Conservation (phyloP, 2,329 filamentous ascomycete species). For the Colletotrichum viniferum region DNA sequence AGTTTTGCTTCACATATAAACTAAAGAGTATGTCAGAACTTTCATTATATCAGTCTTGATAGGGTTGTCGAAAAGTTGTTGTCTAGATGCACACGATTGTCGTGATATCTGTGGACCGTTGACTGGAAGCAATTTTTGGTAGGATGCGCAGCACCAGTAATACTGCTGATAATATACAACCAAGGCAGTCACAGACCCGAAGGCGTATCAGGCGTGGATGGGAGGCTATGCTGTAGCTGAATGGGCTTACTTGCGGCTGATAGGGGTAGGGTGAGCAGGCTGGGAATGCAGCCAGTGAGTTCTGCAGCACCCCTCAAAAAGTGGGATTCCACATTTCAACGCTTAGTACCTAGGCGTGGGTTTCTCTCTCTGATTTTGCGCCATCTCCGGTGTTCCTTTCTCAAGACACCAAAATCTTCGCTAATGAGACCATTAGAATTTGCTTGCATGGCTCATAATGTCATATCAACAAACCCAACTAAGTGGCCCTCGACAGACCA, state of each 20-base stretch:
- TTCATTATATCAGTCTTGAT: fast-evolving
- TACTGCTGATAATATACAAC: neutral
- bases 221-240: neutral
- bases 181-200: neutral
- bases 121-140: neutral
- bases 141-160: fast-evolving
- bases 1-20: fast-evolving
- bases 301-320: neutral
- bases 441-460: fast-evolving
- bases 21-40: fast-evolving
- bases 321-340: neutral
- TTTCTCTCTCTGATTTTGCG: neutral
- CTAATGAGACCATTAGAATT: neutral
- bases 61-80: fast-evolving
- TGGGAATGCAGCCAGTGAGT: neutral
- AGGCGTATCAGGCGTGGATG: neutral
- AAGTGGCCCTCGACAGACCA: neutral
- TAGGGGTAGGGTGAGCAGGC: neutral
- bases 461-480: neutral
- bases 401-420: fast-evolving
- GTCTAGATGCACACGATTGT: neutral
- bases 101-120: neutral
- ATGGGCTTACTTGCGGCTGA: neutral
- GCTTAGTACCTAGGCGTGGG: neutral
- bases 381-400: fast-evolving